phyloP scores from a whole-genome alignment of 2,329 filamentous ascomycete species.

The Xylariaceae sp. region DNA sequence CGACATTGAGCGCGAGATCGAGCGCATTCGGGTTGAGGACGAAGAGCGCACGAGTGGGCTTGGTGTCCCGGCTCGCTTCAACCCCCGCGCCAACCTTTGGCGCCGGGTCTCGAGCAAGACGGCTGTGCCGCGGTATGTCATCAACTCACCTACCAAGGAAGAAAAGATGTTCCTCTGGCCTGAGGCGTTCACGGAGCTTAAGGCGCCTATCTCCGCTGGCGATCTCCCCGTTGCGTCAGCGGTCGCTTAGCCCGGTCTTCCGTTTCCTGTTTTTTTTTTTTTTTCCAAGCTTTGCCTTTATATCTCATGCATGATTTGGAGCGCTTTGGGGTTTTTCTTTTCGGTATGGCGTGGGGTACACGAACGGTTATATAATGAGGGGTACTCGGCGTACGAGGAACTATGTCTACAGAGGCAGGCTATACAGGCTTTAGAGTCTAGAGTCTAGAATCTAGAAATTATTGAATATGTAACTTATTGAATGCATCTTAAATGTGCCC shows the following conservation, averaged over 20 bases:
- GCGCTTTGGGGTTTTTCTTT: not conserved
- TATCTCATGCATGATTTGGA: not conserved
- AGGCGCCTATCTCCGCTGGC: constrained; percentile 30
- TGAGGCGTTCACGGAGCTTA: constrained; percentile 49
- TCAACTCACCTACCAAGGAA: constrained; percentile 44
- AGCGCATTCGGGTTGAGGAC: constrained; percentile 55
- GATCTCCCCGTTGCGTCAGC: constrained; percentile 12
- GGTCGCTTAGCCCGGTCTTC: constrained; percentile 2
- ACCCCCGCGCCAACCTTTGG: constrained; percentile 67
- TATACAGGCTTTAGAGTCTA: no score
- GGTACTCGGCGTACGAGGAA: no score
- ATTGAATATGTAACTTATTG: no score
- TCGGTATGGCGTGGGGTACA: no score
- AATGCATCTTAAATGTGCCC: no score
- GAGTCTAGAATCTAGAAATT: no score
- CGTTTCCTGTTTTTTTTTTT: no score
- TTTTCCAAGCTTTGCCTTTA: no score
- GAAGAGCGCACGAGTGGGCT: constrained; percentile 56
- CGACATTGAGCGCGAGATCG: constrained; percentile 59
- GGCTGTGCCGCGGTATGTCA: constrained; percentile 38
- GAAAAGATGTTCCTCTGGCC: constrained; percentile 63
- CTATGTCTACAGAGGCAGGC: no score
- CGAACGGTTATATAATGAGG: no score
- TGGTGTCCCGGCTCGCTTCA: constrained; percentile 59
- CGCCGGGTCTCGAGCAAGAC: constrained; percentile 56